Evolutionary conservation across 2,329 filamentous ascomycete species (phyloP).

Genomic region (Pseudocercospora fijiensis): DNA sequence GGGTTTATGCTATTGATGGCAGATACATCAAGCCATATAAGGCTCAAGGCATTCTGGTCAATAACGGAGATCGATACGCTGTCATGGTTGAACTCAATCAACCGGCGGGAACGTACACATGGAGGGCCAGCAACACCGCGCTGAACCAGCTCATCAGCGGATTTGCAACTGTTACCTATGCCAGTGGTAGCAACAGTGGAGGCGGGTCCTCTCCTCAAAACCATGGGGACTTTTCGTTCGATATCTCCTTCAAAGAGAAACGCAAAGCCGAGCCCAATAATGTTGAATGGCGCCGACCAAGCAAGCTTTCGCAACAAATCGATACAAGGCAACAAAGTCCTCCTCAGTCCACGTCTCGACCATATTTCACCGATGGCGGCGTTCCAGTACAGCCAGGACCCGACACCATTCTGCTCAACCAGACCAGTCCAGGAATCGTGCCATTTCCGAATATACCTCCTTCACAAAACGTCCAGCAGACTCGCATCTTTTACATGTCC

Average conservation of each 20-base stretch:
- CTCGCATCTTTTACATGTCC: conserved; percentile 17
- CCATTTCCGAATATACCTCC: conserved; percentile 18
- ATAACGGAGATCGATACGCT: conserved; percentile 57
- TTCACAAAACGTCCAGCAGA: conserved; percentile 9
- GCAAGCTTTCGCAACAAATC: not conserved
- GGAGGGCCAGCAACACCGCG: conserved; percentile 16
- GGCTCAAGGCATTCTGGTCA: conserved; percentile 50
- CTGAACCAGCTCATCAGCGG: conserved; percentile 19
- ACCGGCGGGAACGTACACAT: conserved; percentile 41
- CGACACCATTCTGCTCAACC: conserved; percentile 13
- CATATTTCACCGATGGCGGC: conserved; percentile 15
- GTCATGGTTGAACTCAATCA: conserved; percentile 51
- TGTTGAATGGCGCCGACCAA: not conserved
- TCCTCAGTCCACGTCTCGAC: not conserved
- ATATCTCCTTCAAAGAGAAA: not conserved
- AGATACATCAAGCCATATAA: conserved; percentile 54
- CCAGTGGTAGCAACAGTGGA: not conserved
- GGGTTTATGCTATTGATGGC: conserved; percentile 25
- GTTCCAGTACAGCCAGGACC: conserved; percentile 10
- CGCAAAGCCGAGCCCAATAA: not conserved
- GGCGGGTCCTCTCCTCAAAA: not conserved
- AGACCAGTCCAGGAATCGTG: conserved; percentile 2
- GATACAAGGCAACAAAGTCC: not conserved
- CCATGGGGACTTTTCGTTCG: not conserved
- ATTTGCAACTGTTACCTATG: conserved; percentile 19